Conservation (phyloP, 768 basidiomycete genomes). For the Arthromyces matolae region DNA sequence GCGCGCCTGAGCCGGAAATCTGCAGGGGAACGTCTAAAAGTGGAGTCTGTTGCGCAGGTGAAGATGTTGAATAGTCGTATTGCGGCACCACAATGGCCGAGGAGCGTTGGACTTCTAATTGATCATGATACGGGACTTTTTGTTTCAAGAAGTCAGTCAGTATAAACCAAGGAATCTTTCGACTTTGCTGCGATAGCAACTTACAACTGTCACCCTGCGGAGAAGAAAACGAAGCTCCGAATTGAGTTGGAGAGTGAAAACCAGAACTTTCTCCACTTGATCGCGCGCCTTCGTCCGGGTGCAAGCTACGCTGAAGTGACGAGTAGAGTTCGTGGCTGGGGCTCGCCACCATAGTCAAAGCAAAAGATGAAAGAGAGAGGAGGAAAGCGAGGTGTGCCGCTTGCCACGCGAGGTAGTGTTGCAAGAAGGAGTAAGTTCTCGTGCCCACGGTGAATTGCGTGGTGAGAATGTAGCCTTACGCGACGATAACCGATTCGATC, state of each 20-base stretch:
- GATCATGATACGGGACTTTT: slow-evolving; percentile 68
- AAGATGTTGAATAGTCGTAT: slow-evolving; percentile 46
- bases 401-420: slow-evolving; percentile 43
- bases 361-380: slow-evolving; percentile 27
- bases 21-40: slow-evolving; percentile 44
- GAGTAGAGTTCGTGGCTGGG: slow-evolving; percentile 52
- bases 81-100: slow-evolving; percentile 46
- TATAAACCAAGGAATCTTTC: slow-evolving; percentile 27
- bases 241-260: slow-evolving; percentile 63
- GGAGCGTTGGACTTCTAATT: slow-evolving; percentile 44
- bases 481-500: slow-evolving; percentile 32
- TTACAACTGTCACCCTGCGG: slow-evolving; percentile 51
- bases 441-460: slow-evolving; percentile 39
- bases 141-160: slow-evolving; percentile 40
- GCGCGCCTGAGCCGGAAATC: slow-evolving; percentile 37
- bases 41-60: slow-evolving; percentile 45
- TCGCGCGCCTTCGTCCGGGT: slow-evolving; percentile 62
- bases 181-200: slow-evolving; percentile 50
- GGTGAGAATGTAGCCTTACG: slow-evolving; percentile 29
- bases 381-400: slow-evolving; percentile 12
- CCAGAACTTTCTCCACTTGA: slow-evolving; percentile 77
- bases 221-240: slow-evolving; percentile 45
- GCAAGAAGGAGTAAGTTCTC: slow-evolving; percentile 36
- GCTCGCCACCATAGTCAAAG: slow-evolving; percentile 52
- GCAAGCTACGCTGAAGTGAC: slow-evolving; percentile 48